Base-by-base conservation (phyloP, 805 yeast species). In the Teunomyces atbi region DNA sequence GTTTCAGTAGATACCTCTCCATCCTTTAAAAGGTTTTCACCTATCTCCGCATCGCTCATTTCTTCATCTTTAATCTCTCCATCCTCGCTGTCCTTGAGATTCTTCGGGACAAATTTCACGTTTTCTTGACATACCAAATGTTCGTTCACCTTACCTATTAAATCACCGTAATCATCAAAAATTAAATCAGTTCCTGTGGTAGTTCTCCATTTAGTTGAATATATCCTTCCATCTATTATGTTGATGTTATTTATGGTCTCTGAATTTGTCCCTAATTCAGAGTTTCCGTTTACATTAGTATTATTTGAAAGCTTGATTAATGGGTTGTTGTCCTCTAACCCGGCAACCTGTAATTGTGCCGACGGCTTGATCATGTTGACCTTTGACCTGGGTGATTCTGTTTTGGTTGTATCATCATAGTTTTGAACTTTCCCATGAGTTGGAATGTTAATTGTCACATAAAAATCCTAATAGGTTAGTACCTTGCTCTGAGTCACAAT, bases 141-240 rank as follows among this genome's bases (percentile, higher is more conserved):
- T 46, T 73, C 76, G 12, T 61, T 56, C 6, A 69, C 75, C 26
- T 64, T 63, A 0, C 74, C 74, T 27, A 71, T 57, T 34, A 68
- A 53, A 29, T 71, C 71, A 0, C 76, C 77, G 47, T 69, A 60
- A 41, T 72, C 77, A 49, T 73, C 76, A 48, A 71, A 68, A 2
- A 72, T 55, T 46, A 70, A 54, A 41, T 71, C 97, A 0, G 95
- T 86, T 0, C 98, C 98, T 1, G 88, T 83, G 2, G 89, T 64
- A 45, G 78, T 78, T 36, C 76, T 73, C 97, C 97, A 91, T 18
- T 73, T 68, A 1, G 96, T 94, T 62, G 82, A 80, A 60, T 81
- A 89, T 3, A 88, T 64, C 32, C 76, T 70, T 15, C 74, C 76
- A 48, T 72, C 75, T 3, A 67, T 62, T 6, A 69, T 62, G 18